Evolutionary conservation across 2,329 filamentous ascomycete genomes (phyloP), one percentile per base, ranked within the genome.

Genomic region (Xylaria sp.): DNA sequence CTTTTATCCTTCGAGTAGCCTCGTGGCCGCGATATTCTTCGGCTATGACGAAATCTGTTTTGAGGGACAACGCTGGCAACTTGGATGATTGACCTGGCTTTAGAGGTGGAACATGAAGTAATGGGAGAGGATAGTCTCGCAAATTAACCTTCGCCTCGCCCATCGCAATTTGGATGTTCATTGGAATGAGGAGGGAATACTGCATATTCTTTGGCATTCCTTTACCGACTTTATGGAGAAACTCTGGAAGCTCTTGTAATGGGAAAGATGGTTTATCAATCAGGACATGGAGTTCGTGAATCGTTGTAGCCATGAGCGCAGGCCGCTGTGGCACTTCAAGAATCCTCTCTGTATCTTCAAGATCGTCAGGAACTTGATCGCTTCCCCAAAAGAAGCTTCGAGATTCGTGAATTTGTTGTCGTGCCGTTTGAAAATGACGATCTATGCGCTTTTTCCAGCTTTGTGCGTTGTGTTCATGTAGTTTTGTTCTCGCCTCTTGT

Each of bases 231-330:
- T 87, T 87, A 73, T 97, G 86, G 25, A 99, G 80, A 74, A 96
- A 99, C 15, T 90, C 86, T 0, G 94, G 91, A 57, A 94, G 87
- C 12, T 97, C 89, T 2, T 87, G 83, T 62, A 96, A 80, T 0
- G 93, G 90, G 74, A 99, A 99, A 0, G 92, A 94, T 0, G 95
- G 95, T 75, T 97, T 97, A 76, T 98, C 95, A 62, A 99, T 83
- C 33, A 88, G 82, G 58, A 99, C 83, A 66, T 94, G 90, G 33
- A 99, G 81, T 74, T 99, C 94, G 63, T 89, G 92, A 68, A 98
- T 88, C 45, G 92, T 79, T 5, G 92, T 84, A 2, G 89, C 86
- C 87, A 96, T 89, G 14, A 99, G 82, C 7, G 91, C 91, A 15
- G 95, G 94, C 28, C 95, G 86, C 67, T 92, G 88, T 3, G 93